Evolutionary conservation across 257 asterid species (phyloP).

Genomic region (Jaltomata sinuosa): DNA sequence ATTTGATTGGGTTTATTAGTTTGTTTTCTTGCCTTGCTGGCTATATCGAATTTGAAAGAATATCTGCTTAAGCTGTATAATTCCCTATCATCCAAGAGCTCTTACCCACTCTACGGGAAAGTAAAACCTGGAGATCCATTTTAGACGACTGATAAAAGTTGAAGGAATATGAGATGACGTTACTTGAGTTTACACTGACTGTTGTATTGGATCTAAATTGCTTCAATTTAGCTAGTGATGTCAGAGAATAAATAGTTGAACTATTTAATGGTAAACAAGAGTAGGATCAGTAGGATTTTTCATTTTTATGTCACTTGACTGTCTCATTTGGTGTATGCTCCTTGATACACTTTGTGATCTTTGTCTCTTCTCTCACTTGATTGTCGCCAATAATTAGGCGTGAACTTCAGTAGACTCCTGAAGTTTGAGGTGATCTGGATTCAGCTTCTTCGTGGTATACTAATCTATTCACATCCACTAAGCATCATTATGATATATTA

Average conservation of each 20-base stretch:
- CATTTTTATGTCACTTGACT: background rate
- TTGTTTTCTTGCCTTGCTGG: background rate
- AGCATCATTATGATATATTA: background rate
- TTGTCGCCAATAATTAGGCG: background rate
- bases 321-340: background rate
- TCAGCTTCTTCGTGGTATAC: background rate
- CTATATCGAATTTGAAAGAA: background rate
- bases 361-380: background rate
- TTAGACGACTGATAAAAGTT: background rate
- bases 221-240: background rate
- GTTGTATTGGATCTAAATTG: background rate
- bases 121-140: background rate
- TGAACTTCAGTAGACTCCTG: background rate
- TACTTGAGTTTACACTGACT: background rate
- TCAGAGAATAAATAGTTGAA: background rate
- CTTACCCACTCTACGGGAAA: background rate
- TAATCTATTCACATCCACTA: background rate
- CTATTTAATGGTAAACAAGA: background rate
- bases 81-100: background rate
- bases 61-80: background rate
- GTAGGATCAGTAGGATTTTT: background rate
- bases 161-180: background rate
- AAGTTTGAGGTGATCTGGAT: background rate
- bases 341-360: background rate
- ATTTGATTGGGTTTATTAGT: constrained; percentile 12